Conservation (phyloP, 2,329 filamentous ascomycete genomes). For the Talaromyces sp. region DNA sequence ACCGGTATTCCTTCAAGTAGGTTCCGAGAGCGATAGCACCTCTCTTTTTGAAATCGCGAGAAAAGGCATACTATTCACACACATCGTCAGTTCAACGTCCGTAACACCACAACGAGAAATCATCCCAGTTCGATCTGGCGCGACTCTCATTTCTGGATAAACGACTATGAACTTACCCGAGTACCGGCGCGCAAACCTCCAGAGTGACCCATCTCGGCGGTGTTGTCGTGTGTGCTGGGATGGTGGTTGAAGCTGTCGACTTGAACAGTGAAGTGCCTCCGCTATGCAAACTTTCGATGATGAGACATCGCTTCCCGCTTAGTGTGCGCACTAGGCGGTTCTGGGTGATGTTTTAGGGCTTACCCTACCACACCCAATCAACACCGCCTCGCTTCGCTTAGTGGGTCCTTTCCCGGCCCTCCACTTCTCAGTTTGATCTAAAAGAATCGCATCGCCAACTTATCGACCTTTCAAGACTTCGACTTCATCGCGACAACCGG, state of each 20-base stretch:
- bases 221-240: constrained; percentile 43
- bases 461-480: constrained; percentile 22
- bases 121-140: not conserved
- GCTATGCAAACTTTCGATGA: constrained; percentile 25
- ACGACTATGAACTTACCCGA: constrained; percentile 56
- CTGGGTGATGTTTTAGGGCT: constrained; percentile 21
- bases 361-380: constrained; percentile 26
- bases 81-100: constrained; percentile 31
- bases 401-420: constrained; percentile 23
- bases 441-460: constrained; percentile 14
- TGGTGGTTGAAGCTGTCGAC: constrained; percentile 35
- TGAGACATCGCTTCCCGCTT: constrained; percentile 24
- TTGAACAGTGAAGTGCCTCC: constrained; percentile 27
- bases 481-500: constrained; percentile 38
- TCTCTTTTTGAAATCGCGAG: constrained; percentile 89
- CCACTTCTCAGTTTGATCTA: constrained; percentile 20
- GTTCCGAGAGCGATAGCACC: constrained; percentile 90
- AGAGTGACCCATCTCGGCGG: constrained; percentile 76
- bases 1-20: constrained; percentile 93
- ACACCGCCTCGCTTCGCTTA: constrained; percentile 21
- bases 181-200: constrained; percentile 83
- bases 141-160: not conserved
- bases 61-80: constrained; percentile 73
- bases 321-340: constrained; percentile 25
- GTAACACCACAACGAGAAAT: not conserved